Evolutionary conservation across 2,329 filamentous ascomycete species (phyloP), one percentile per base, ranked within the genome.

Genomic region (Lecanoromycetidae sp.): DNA sequence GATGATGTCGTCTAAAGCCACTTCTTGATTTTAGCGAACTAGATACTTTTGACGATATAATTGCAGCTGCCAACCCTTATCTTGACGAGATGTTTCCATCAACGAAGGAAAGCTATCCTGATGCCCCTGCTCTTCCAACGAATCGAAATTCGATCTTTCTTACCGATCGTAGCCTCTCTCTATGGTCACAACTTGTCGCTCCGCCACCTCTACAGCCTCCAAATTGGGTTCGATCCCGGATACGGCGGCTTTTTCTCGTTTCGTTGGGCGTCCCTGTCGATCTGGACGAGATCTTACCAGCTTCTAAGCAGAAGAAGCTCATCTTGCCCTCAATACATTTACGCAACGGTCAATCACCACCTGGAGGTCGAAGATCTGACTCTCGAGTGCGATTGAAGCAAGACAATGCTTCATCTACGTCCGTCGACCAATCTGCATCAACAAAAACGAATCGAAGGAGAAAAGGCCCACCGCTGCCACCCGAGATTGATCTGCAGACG

Each of bases 281-380:
- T 58, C 74, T 98, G 0, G 91, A 98, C 64, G 91, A 98, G 68
- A 96, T 98, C 46, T 76, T 98, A 6, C 91, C 91, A 0, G 88
- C 90, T 0, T 94, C 86, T 10, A 96, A 96, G 65, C 91, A 98
- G 63, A 96, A 96, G 74, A 96, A 96, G 62, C 80, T 98, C 15
- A 76, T 98, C 4, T 75, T 98, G 1, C 91, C 91, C 0, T 94
- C 88, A 5, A 80, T 91, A 55, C 61, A 73, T 66, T 41, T 73
- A 65, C 51, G 72, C 63, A 44, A 67, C 61, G 53, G 82, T 70
- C 27, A 43, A 19, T 52, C 50, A 15, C 50, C 50, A 4, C 63
- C 49, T 10, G 36, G 54, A 41, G 47, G 53, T 44, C 23, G 45
- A 33, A 47, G 39, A 32, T 34, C 41, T 3, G 52, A 25, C 12